phyloP scores from a whole-genome alignment of 106 monocot genomes.

The Allium fistulosum region DNA sequence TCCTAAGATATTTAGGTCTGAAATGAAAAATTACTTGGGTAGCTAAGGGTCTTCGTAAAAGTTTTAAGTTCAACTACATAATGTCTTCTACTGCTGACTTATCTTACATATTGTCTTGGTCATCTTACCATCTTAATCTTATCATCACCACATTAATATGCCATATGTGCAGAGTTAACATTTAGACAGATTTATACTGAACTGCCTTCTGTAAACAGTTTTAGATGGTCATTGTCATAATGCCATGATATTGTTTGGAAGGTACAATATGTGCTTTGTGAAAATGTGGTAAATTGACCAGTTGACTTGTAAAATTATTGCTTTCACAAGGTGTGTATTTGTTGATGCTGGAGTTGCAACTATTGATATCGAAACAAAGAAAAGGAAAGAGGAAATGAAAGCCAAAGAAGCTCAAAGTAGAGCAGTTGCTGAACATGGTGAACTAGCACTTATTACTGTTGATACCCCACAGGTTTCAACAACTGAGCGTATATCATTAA shows the following conservation, averaged over 20 bases:
- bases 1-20: no score
- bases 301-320: no score
- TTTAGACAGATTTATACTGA: no score
- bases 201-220: no score
- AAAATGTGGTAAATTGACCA: neutral
- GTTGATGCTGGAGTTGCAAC: slow-evolving; percentile 98
- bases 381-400: slow-evolving; percentile 93
- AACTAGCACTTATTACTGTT: slow-evolving; percentile 57
- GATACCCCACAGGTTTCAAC: slow-evolving; percentile 35
- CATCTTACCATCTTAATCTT: no score
- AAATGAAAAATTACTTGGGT: no score
- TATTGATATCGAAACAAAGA: slow-evolving; percentile 92
- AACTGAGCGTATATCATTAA: slow-evolving; percentile 43
- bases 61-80: no score
- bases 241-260: neutral
- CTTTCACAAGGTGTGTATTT: slow-evolving; percentile 68
- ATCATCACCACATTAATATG: no score
- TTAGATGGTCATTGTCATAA: slow-evolving; percentile 1
- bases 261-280: neutral
- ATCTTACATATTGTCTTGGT: no score
- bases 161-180: no score
- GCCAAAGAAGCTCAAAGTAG: slow-evolving; percentile 58
- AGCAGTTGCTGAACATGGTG: slow-evolving; percentile 59
- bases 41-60: no score
- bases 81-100: no score